Base-by-base conservation (phyloP, 78 protist species). In the Dictyostelium brefeldianum region DNA sequence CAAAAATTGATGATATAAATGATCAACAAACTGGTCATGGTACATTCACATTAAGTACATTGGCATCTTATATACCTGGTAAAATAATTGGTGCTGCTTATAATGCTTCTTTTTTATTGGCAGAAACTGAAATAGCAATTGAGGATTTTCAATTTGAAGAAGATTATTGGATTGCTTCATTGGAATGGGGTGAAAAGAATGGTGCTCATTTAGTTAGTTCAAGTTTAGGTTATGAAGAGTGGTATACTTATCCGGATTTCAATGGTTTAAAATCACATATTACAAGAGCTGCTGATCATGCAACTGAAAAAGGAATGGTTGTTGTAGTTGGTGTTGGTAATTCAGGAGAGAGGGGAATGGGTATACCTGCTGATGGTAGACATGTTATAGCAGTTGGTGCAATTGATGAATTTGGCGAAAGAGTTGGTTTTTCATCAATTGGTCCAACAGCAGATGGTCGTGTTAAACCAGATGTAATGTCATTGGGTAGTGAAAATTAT, bases 391-490 rank as follows among this genome's bases (percentile, higher is more conserved):
- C 91, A 5, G 91, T 92, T 11, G 95, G 91, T 18, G 90, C 95
- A 0, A 27, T 92, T 14, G 64, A 54, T 17, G 3, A 3, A 46
- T 25, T 51, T 47, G 43, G 43, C 43, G 43, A 36, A 36, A 70
- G 36, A 64, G 36, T 8, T 29, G 84, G 84, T 29, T 92, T 92
- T 47, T 31, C 74, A 5, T 92, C 95, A 0, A 5, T n/a, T 8
- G 95, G 95, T 15, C 95, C 95, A 69, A 31, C 85, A 4, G 20
- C 95, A 0, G 95, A 92, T 36, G 89, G 89, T 47, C 53, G 95
- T 48, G 59, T 82, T 7, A 92, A 92, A 70, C 95, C 95, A 0
- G 95, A 92, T 27, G 67, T 78, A 0, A 1, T 62, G 8, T 80
- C 95, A 1, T 46, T 75, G 41, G 95, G 95, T 10, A 11, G 20